Conservation (phyloP, 208 protist genomes). For the Crithidia mellificae region DNA sequence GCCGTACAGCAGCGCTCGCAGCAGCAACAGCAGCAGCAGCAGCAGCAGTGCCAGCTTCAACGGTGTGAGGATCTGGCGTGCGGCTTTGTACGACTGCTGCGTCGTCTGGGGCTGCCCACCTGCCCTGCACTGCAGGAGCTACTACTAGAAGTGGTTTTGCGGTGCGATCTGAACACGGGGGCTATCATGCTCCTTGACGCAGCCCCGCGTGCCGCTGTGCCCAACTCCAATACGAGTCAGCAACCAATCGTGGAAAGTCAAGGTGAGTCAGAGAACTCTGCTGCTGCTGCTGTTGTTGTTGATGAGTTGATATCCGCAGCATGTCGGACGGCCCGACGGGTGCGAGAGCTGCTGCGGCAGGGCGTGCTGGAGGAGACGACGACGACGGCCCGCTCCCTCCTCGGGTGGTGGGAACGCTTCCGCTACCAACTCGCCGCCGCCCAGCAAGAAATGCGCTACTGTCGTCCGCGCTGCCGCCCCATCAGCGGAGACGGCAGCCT, state of each 20-base stretch:
- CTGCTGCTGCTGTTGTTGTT: not conserved
- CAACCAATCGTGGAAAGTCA: too few relatives aligned
- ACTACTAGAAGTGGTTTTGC: conserved; percentile 22
- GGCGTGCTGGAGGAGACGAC: conserved; percentile 11
- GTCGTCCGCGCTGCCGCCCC: too few relatives aligned
- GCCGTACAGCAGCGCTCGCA: not conserved
- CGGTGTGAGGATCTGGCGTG: conserved; percentile 24
- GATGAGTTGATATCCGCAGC: not conserved
- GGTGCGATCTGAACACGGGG: conserved; percentile 1
- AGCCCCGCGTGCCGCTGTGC: not conserved
- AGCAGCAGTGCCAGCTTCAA: not conserved
- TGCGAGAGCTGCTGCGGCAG: conserved; percentile 18
- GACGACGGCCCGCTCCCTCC: conserved; percentile 21
- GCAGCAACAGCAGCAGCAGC: conserved; percentile 6
- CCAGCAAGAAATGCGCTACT: conserved; percentile 5
- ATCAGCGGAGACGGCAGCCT: too few relatives aligned
- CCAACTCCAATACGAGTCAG: too few relatives aligned
- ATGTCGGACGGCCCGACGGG: conserved; percentile 8
- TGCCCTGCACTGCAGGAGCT: conserved; percentile 13
- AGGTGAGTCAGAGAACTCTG: too few relatives aligned
- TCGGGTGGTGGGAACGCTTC: conserved; percentile 24
- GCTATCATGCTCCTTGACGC: not conserved
- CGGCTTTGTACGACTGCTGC: conserved; percentile 27
- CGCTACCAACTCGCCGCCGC: conserved; percentile 14
- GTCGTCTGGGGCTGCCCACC: conserved; percentile 1